These are phyloP conservation scores for Thalia dealbata DNA, from an alignment of 176 grass and related monocot genomes.

Conservation along the genomic window DNA sequence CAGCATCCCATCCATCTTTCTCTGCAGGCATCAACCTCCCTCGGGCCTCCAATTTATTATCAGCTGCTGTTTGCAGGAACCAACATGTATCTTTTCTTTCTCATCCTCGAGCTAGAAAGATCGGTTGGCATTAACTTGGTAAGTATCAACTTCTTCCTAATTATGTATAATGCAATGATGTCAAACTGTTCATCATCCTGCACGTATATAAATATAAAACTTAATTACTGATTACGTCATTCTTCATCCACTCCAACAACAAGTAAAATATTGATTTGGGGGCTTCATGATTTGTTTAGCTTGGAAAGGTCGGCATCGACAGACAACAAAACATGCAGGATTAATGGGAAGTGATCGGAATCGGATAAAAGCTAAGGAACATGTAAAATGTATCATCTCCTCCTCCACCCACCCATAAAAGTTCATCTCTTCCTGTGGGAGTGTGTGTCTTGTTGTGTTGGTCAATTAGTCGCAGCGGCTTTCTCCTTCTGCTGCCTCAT, in stretches of 20 bases:
- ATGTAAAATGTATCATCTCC: too few species aligned
- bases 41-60: background rate
- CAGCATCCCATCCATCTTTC: background rate
- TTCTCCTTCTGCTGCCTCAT: background rate
- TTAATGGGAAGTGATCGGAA: too few species aligned
- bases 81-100: background rate
- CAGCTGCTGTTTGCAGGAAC: background rate
- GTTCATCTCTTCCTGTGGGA: background rate
- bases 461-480: background rate
- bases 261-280: background rate
- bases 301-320: background rate
- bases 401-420: too few species aligned
- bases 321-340: background rate
- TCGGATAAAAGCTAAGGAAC: too few species aligned
- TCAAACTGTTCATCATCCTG: too few species aligned
- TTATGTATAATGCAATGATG: too few species aligned
- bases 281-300: background rate
- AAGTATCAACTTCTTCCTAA: too few species aligned
- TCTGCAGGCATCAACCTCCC: too few species aligned
- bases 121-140: background rate
- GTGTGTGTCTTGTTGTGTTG: background rate
- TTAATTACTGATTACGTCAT: background rate
- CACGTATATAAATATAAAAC: background rate
- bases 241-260: background rate
- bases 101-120: background rate